Evolutionary conservation across 768 basidiomycete genomes (phyloP).

Genomic region (Naganishia onofrii): DNA sequence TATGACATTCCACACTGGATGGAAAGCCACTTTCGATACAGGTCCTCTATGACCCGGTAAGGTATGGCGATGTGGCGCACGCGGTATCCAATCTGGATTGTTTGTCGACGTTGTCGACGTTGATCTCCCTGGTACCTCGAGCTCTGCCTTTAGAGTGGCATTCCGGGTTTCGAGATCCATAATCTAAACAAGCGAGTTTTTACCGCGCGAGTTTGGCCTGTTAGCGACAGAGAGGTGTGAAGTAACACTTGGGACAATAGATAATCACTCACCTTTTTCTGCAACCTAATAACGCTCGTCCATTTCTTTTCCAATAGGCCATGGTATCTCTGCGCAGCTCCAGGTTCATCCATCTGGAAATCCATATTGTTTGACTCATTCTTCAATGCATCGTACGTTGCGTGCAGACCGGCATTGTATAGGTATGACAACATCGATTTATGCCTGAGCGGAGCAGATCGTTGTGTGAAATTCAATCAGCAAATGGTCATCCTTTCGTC

Average conservation of each 20-base stretch:
- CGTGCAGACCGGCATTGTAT: conserved; percentile 40
- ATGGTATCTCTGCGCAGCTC: conserved; percentile 74
- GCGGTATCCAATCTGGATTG: conserved; percentile 68
- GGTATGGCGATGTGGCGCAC: conserved; percentile 73
- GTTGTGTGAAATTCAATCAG: background rate
- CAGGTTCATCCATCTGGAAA: conserved; percentile 56
- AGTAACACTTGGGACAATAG: background rate
- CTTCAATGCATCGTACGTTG: conserved; percentile 47
- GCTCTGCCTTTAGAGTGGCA: conserved; percentile 74
- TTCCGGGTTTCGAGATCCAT: conserved; percentile 87
- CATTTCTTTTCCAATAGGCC: conserved; percentile 95
- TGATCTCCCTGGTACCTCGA: conserved; percentile 56
- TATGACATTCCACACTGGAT: conserved; percentile 76
- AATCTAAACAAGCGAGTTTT: conserved; percentile 59
- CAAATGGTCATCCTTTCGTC: background rate
- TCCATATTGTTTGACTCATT: conserved; percentile 49
- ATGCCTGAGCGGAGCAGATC: conserved; percentile 36
- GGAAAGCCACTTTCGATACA: conserved; percentile 77
- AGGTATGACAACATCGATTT: conserved; percentile 50
- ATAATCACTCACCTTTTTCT: conserved; percentile 71
- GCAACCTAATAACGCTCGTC: conserved; percentile 91
- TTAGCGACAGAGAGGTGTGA: conserved; percentile 10
- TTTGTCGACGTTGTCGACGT: conserved; percentile 55
- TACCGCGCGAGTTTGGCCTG: background rate
- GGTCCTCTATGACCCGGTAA: conserved; percentile 74